Conservation (phyloP, 345 rosid species). For the Acer yangbiense region DNA sequence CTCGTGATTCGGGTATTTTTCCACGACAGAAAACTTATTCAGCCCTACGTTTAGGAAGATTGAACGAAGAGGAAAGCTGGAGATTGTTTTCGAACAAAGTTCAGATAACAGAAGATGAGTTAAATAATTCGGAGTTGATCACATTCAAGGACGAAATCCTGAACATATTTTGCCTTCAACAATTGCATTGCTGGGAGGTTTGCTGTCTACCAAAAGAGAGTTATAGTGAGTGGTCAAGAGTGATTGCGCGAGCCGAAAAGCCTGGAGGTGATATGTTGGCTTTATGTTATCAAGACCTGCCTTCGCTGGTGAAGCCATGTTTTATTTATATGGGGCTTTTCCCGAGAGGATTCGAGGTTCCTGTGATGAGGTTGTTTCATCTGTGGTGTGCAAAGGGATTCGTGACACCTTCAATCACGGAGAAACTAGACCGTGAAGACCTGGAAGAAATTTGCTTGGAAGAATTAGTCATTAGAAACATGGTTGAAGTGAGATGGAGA, state of each 20-base stretch:
- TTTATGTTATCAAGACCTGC: constrained; percentile 25
- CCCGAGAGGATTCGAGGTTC: constrained; percentile 27
- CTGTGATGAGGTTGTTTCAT: constrained; percentile 34
- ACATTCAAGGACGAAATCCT: too few relatives aligned
- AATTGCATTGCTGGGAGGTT: too few relatives aligned
- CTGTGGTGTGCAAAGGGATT: constrained; percentile 46
- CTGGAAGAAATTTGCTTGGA: constrained; percentile 19
- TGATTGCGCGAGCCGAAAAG: too few relatives aligned
- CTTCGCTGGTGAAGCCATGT: constrained; percentile 22
- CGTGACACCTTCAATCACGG: neutral
- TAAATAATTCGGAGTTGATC: too few relatives aligned
- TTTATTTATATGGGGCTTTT: constrained; percentile 39
- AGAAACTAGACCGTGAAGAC: constrained; percentile 15
- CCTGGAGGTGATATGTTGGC: neutral
- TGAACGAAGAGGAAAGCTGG: too few relatives aligned
- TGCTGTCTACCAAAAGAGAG: too few relatives aligned
- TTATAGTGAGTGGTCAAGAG: neutral
- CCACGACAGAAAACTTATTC: too few relatives aligned
- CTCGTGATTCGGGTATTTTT: too few relatives aligned
- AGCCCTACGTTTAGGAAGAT: too few relatives aligned
- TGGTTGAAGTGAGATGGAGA: constrained; percentile 37
- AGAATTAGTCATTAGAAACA: constrained; percentile 20
- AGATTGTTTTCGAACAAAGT: too few relatives aligned
- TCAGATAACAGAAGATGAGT: too few relatives aligned
- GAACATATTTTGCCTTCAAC: too few relatives aligned